These are phyloP conservation scores for Pouteria glomerata DNA, from an alignment of 148 eudicot species.

Conservation along the genomic window DNA sequence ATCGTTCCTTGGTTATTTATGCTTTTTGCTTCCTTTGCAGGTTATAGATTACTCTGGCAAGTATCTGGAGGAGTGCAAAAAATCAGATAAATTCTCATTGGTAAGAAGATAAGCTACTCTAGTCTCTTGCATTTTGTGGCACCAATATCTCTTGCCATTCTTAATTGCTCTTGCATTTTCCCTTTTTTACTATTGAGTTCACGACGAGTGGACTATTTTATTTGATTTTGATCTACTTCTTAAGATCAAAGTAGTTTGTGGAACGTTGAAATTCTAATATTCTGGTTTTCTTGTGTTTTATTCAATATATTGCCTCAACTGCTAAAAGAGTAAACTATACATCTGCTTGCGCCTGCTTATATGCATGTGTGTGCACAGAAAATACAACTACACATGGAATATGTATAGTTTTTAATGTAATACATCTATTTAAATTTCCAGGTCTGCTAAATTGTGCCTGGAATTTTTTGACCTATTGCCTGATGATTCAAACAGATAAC, in stretches of 20 bases:
- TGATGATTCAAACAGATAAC: not conserved
- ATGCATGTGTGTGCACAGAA: not conserved
- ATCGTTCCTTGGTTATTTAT: slow-evolving; percentile 4
- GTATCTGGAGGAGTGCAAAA: slow-evolving; percentile 13
- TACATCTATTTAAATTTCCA: no score
- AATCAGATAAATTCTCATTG: slow-evolving; percentile 13
- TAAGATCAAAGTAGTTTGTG: not conserved
- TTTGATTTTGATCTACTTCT: not conserved
- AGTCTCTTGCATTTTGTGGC: not conserved
- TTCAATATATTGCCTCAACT: not conserved
- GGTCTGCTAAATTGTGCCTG: not conserved
- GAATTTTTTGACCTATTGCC: not conserved
- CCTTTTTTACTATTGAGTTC: not conserved
- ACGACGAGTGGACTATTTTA: not conserved
- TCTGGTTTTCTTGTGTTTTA: not conserved
- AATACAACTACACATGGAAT: no score
- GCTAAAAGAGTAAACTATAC: not conserved
- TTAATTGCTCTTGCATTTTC: not conserved
- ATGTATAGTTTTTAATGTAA: no score
- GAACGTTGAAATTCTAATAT: not conserved
- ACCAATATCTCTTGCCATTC: not conserved
- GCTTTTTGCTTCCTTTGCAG: slow-evolving; percentile 10
- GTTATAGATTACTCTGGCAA: slow-evolving; percentile 10
- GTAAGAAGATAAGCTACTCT: slow-evolving; percentile 10
- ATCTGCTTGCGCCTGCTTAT: not conserved